Evolutionary conservation across 768 basidiomycete genomes (phyloP), one percentile per base, ranked within the genome.

Genomic region (Clathrus columnatus): DNA sequence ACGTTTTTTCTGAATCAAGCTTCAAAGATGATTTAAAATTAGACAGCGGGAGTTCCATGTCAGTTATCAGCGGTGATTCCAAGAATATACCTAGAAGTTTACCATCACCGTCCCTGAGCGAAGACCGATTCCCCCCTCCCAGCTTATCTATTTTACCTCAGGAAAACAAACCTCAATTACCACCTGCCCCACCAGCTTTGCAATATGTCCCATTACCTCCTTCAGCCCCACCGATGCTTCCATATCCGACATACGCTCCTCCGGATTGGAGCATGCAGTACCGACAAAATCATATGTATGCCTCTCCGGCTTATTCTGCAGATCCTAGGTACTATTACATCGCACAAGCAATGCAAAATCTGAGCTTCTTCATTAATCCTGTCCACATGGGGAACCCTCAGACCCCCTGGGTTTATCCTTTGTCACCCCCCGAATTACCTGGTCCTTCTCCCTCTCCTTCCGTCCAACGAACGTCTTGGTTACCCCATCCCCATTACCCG

Each of bases 271-370:
- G 18, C 20, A 30, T 30, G 28, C 30, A 27, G 21, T 30, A 24
- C 16, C 49, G 18, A 24, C 28, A 24, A 20, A 20, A 24, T n/a
- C 24, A 50, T 2, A 30, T 26, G 21, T 14, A 4, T 2, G 3
- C 24, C 24, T 30, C 49, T 8, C 28, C 21, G 6, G 28, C 30
- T 17, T 18, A 21, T 23, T 21, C 20, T 42, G 7, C 51, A 36
- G 46, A 47, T 16, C 46, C 46, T 4, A 28, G 27, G 30, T 41
- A n/a, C n/a, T n/a, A 16, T 45, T 63, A 68, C 47, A 50, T 74
- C 30, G 66, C 66, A 5, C 75, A 74, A 57, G 72, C 73, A 11
- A 69, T 75, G 64, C 70, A 73, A 5, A 67, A 72, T 30, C 60
- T 75, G 27, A 69, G 74, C 17, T 76, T 69, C 55, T 48, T 75